Conservation (phyloP, 164 flowering plant genomes). For the Warburgia ugandensis region DNA sequence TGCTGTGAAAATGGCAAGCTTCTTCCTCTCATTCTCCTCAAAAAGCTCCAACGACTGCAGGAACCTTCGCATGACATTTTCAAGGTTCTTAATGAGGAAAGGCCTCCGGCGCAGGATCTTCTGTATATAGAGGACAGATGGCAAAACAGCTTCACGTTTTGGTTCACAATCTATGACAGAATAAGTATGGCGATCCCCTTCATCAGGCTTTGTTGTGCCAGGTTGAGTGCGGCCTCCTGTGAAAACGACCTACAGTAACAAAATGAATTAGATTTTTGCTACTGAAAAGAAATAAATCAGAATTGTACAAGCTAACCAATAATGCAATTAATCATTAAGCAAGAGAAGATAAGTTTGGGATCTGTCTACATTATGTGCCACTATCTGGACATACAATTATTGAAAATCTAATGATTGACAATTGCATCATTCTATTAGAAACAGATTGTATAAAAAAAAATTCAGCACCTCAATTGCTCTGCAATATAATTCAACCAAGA, state of each 20-base stretch:
- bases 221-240: constrained; percentile 97
- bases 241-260: constrained; percentile 66
- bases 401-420: not conserved
- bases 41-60: constrained; percentile 95
- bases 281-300: not conserved
- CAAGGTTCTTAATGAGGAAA: constrained; percentile 93
- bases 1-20: constrained; percentile 94
- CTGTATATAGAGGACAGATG: constrained; percentile 88
- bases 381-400: no score
- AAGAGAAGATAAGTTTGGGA: no score
- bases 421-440: not conserved
- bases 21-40: constrained; percentile 93
- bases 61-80: constrained; percentile 94
- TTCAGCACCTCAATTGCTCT: not conserved
- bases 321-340: not conserved
- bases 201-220: constrained; percentile 94
- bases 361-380: no score
- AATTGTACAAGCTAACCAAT: not conserved
- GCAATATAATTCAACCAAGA: no score
- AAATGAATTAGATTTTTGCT: constrained; percentile 5
- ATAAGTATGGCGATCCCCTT: constrained; percentile 90
- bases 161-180: constrained; percentile 86
- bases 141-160: constrained; percentile 69
- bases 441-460: not conserved
- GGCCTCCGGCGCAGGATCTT: constrained; percentile 84